Evolutionary conservation across 2,329 filamentous ascomycete species (phyloP).

Genomic region (Colletotrichum sp.): DNA sequence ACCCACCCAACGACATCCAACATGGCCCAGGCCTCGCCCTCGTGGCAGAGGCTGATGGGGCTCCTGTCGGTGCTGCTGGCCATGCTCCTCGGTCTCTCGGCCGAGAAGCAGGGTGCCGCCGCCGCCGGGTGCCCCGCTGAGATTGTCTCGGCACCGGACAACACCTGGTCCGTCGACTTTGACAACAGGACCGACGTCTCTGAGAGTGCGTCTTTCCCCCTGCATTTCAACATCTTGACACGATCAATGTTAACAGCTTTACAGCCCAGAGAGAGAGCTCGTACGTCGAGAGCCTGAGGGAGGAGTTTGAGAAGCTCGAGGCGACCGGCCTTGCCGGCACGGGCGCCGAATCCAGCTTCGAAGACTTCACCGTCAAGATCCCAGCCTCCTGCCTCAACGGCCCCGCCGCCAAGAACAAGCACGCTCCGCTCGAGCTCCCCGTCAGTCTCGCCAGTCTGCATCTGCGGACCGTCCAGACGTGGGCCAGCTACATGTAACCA

Average conservation of each 20-base stretch:
- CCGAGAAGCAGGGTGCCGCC: conserved; percentile 8
- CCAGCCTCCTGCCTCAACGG: conserved; percentile 6
- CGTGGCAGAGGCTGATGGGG: conserved; percentile 19
- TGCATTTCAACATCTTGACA: accelerated
- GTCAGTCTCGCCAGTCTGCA: conserved; percentile 17
- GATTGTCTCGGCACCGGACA: background rate
- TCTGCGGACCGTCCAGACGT: conserved; percentile 13
- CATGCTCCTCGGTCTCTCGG: conserved; percentile 11
- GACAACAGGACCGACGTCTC: conserved; percentile 15
- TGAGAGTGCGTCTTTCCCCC: conserved; percentile 20
- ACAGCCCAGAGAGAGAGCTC: conserved; percentile 14
- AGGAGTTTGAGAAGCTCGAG: background rate
- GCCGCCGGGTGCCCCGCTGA: conserved; percentile 6
- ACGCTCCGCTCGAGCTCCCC: conserved; percentile 11
- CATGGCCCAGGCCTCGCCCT: conserved; percentile 19
- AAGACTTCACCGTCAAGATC: conserved; percentile 3
- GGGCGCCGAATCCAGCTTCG: conserved; percentile 5
- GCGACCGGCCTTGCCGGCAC: conserved; percentile 11
- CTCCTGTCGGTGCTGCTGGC: conserved; percentile 19
- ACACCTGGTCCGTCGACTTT: conserved; percentile 1
- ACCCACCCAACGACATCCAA: background rate
- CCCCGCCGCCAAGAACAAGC: background rate
- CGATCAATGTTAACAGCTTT: background rate
- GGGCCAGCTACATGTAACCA: conserved; percentile 14
- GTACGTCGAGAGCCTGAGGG: background rate